Evolutionary conservation across 768 basidiomycete species (phyloP).

Genomic region (Daedaleopsis sinensis): DNA sequence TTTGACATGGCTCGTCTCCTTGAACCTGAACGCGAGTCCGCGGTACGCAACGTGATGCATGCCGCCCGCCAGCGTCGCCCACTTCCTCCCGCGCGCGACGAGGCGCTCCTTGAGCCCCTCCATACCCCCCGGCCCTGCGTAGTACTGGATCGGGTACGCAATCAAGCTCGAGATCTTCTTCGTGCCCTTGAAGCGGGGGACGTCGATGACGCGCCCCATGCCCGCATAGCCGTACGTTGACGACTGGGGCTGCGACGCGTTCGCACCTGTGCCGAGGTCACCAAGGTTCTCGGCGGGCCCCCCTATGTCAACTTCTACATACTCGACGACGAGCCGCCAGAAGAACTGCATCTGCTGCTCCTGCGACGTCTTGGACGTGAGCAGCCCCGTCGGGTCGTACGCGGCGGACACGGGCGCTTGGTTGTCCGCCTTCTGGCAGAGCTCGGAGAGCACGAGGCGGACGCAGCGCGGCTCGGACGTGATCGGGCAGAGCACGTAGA

Average conservation of each 20-base stretch:
- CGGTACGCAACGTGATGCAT: slow-evolving; percentile 60
- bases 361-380: slow-evolving; percentile 13
- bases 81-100: slow-evolving; percentile 55
- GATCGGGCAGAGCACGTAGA: slow-evolving; percentile 56
- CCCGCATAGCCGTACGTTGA: slow-evolving; percentile 28
- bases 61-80: slow-evolving; percentile 51
- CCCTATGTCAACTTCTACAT: slow-evolving; percentile 46
- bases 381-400: slow-evolving; percentile 26
- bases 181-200: slow-evolving; percentile 51
- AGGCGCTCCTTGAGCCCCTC: slow-evolving; percentile 44
- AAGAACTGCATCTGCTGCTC: slow-evolving; percentile 42
- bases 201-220: slow-evolving; percentile 34
- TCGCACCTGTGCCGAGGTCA: background rate
- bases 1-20: slow-evolving; percentile 40
- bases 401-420: slow-evolving; percentile 17
- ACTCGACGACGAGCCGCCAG: slow-evolving; percentile 54
- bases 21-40: slow-evolving; percentile 48
- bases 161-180: slow-evolving; percentile 52
- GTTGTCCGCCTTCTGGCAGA: slow-evolving; percentile 29
- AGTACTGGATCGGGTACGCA: slow-evolving; percentile 56
- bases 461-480: slow-evolving; percentile 59
- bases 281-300: slow-evolving; percentile 6
- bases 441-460: slow-evolving; percentile 45
- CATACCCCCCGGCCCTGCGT: slow-evolving; percentile 41
- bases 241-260: background rate